Base-by-base conservation (phyloP, 1,139 yeast genomes). In the Saccharomyces hybrid region DNA sequence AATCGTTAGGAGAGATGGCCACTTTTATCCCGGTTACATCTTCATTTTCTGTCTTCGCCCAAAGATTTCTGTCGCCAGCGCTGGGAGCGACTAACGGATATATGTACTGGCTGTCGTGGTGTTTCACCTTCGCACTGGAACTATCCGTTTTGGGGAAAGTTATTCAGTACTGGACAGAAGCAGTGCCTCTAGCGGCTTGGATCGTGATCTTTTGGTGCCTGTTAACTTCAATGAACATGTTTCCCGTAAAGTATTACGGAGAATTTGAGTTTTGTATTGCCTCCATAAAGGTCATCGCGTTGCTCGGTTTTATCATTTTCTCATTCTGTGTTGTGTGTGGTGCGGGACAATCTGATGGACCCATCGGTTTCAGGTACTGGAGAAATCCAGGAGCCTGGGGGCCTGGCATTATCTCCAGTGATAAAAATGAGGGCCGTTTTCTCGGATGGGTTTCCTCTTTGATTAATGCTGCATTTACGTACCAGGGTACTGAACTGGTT, bases 351-450 rank as follows among this genome's bases (percentile, higher is more conserved):
- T 75, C 81, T 6, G 44, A 16, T 9, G 91, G 93, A 23, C 86
- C 91, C 13, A 79, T 87, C 49, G 95, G 93, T 6, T 86, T 86
- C 76, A 78, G 90, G 69, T 89, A 90, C 74, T 91, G 97, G 97
- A 82, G 91, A 71, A 75, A 90, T 66, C 97, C 97, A 3, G 97
- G 97, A 53, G 84, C 97, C 1, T 88, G 80, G 83, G 90, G 88
- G 59, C 74, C 74, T 50, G 86, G 79, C 75, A 69, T 60, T 74
- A 82, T 57, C 70, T 78, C 80, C 50, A 72, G 70, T 8, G 68
- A 73, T 23, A 80, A 87, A 11, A 68, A 78, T 32, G 83, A 87
- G n/a, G 96, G 95, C 31, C 72, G 83, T 62, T 84, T 84, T 64
- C 74, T 83, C 55, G 88, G 86, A 48, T 83, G 87, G 84, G 80